Base-by-base conservation (phyloP, 306 rosid genomes). In the Quercus agrifolia region DNA sequence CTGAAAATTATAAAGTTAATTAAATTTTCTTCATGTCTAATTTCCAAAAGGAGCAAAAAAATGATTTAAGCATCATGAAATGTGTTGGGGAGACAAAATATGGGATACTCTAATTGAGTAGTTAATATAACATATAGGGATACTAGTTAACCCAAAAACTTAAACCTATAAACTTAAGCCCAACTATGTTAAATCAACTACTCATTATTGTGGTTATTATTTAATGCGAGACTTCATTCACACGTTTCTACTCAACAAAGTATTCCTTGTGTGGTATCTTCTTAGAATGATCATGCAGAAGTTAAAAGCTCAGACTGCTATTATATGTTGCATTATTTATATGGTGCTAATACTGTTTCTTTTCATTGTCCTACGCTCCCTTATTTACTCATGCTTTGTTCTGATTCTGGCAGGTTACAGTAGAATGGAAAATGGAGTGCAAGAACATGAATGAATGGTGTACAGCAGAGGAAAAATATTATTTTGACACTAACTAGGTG, bases 401-500 rank as follows among this genome's bases (percentile, higher is more conserved):
- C 59, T n/a, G 28, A 27, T 46, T 73, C 71, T 82, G 17, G 63
- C n/a, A 83, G 90, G 83, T 80, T 73, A 79, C 57, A 70, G 77
- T 79, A 51, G 61, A 80, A 70, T 5, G 75, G 69, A 73, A 20
- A 54, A 52, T 56, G 77, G 78, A 78, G 73, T 54, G 55, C 75
- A 8, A 61, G 82, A 68, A 68, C 77, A 70, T 41, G 51, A 61
- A 4, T 56, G 82, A 78, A 80, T 19, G 75, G 68, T 83, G 77
- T 56, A 70, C 79, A 66, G 78, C 83, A 62, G 69, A 64, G 77
- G 74, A 80, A 70, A 77, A 59, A 81, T 75, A 79, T 63, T 71
- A 76, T 81, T 80, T 63, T 33, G 86, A 76, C 87, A 71, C 84
- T 44, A 69, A 77, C 51, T 85, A 67, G 59, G 84, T 75, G 89